A percentile compares a stretch with the other conserved stretches of the same genome.
These are phyloP conservation scores for Penicillium sclerotigenum DNA, from an alignment of 2,329 filamentous ascomycete species.

Conservation along the genomic window DNA sequence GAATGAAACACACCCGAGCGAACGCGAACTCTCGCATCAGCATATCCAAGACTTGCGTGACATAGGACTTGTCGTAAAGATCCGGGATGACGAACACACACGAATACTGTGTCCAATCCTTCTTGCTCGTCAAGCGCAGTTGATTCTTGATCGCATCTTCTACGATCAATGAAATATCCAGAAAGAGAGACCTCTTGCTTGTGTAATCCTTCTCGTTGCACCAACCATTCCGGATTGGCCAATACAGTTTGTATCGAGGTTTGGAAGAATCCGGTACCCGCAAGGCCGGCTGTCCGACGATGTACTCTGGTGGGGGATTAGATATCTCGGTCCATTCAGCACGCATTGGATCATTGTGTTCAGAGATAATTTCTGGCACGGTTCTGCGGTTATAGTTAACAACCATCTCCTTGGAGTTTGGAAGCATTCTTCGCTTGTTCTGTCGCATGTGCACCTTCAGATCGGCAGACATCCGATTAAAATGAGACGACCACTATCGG, in stretches of 20 bases:
- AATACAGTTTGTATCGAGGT: constrained; percentile 87
- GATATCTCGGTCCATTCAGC: constrained; percentile 91
- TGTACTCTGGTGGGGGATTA: constrained; percentile 66
- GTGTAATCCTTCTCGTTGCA: constrained; percentile 87
- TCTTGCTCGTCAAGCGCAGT: constrained; percentile 71
- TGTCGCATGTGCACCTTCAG: constrained; percentile 86
- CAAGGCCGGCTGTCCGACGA: constrained; percentile 77
- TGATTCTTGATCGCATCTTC: constrained; percentile 85
- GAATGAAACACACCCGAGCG: constrained; percentile 84
- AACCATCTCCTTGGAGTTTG: constrained; percentile 96
- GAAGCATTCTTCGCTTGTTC: constrained; percentile 90
- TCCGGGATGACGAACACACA: constrained; percentile 98
- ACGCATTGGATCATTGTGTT: constrained; percentile 90
- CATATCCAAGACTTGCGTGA: constrained; percentile 78
- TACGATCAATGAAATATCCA: constrained; percentile 83
- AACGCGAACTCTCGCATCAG: constrained; percentile 89
- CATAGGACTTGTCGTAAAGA: constrained; percentile 90
- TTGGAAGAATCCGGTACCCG: constrained; percentile 85
- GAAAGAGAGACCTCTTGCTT: constrained; percentile 73
- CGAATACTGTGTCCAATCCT: constrained; percentile 84
- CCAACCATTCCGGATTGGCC: constrained; percentile 83
- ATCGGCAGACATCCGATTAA: constrained; percentile 77
- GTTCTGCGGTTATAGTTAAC: constrained; percentile 88
- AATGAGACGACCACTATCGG: constrained; percentile 59
- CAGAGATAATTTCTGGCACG: constrained; percentile 79